Conservation (phyloP, 2,329 filamentous ascomycete species). For the Pseudocercospora ulei region DNA sequence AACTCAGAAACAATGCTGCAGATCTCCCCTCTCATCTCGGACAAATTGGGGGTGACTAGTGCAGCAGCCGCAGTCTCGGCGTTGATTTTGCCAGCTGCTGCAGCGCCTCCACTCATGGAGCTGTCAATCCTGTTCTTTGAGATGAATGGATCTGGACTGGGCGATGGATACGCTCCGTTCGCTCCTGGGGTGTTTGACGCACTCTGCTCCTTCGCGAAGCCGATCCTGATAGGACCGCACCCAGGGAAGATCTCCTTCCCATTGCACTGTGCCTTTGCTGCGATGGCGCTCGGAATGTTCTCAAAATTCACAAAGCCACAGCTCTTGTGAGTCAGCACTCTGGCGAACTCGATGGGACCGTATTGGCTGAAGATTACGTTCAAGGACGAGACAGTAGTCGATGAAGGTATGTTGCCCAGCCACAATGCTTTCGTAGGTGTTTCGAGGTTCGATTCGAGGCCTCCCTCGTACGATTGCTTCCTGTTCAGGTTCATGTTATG, state of each 20-base stretch:
- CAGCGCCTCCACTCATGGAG: conserved; percentile 27
- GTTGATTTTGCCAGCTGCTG: conserved; percentile 32
- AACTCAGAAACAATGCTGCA: conserved; percentile 78
- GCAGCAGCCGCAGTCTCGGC: conserved; percentile 45
- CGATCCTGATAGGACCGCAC: conserved; percentile 86
- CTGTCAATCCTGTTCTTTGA: conserved; percentile 34
- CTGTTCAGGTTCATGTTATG: conserved; percentile 66
- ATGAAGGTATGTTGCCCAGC: conserved; percentile 95
- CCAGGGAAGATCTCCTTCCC: conserved; percentile 98
- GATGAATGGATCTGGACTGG: conserved; percentile 74
- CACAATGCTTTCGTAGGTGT: conserved; percentile 87
- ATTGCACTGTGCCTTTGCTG: conserved; percentile 78
- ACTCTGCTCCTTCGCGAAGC: conserved; percentile 92
- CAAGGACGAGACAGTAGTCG: conserved; percentile 88
- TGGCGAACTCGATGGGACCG: conserved; percentile 78
- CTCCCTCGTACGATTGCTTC: conserved; percentile 55
- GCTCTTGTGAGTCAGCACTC: conserved; percentile 95
- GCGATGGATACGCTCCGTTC: conserved; percentile 78
- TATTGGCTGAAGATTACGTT: conserved; percentile 94
- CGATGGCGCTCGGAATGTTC: conserved; percentile 73
- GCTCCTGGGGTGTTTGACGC: conserved; percentile 78
- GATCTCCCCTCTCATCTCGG: conserved; percentile 74
- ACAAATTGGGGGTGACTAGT: conserved; percentile 60
- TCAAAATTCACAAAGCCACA: conserved; percentile 99
- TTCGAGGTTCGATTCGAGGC: conserved; percentile 59